Evolutionary conservation across 2,329 filamentous ascomycete genomes (phyloP).

Genomic region (Penicillium paneum): DNA sequence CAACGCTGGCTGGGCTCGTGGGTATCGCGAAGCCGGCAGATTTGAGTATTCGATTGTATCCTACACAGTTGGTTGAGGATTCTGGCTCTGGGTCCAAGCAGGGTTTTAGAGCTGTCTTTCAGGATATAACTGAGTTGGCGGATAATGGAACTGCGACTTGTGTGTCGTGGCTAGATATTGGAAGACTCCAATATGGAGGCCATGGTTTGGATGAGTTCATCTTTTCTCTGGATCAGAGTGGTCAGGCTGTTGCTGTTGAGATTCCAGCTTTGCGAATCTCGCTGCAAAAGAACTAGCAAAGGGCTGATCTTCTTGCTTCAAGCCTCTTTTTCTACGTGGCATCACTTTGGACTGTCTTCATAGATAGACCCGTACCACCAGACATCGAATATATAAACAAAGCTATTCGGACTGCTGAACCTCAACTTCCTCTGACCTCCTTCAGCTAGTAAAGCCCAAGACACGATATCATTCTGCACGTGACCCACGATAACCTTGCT

Average conservation of each 20-base stretch:
- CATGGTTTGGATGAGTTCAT: not conserved
- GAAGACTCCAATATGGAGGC: not conserved
- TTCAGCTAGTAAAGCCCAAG: not conserved
- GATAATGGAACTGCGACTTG: not conserved
- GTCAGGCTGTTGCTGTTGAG: not conserved
- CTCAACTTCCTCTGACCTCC: not conserved
- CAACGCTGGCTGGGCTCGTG: not conserved
- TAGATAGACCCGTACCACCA: not conserved
- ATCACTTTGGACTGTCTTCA: not conserved
- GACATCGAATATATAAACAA: not conserved
- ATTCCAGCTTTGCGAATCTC: not conserved
- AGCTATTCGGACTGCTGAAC: not conserved
- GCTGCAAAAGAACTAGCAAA: not conserved
- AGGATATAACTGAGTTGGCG: not conserved
- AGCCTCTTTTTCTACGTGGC: not conserved
- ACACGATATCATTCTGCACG: not conserved
- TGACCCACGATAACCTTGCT: not conserved
- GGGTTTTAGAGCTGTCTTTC: not conserved
- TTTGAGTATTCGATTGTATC: not conserved
- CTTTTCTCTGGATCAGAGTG: not conserved
- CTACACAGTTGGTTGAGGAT: not conserved
- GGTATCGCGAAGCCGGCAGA: not conserved
- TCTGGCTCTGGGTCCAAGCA: not conserved
- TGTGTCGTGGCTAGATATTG: not conserved
- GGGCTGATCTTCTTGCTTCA: not conserved